Percentiles rank a stretch among this genome's conserved stretches.
Evolutionary conservation across 2,329 filamentous ascomycete genomes (phyloP).

Genomic region (Microsporum ferrugineum): DNA sequence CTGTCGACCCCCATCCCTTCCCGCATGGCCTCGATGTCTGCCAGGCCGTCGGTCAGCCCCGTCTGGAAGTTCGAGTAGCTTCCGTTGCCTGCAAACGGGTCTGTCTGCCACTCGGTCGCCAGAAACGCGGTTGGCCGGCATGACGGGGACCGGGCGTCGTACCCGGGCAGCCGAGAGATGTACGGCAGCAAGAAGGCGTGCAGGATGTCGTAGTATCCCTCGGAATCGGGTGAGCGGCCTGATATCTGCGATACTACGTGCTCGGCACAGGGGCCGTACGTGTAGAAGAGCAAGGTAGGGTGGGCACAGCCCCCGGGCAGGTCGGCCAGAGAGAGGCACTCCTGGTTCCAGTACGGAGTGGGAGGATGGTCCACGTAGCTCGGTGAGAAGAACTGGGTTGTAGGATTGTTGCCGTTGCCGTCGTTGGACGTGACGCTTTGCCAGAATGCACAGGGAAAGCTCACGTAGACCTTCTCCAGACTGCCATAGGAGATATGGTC

Average conservation of each 20-base stretch:
- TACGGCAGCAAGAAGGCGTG: constrained; percentile 64
- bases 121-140: constrained; percentile 55
- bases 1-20: constrained; percentile 41
- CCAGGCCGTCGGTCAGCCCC: constrained; percentile 57
- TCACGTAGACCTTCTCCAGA: constrained; percentile 46
- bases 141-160: constrained; percentile 39
- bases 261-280: constrained; percentile 34
- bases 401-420: constrained; percentile 21
- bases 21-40: constrained; percentile 54
- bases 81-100: constrained; percentile 68
- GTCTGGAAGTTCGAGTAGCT: constrained; percentile 79
- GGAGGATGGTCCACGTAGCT: constrained; percentile 53
- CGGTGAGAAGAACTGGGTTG: constrained; percentile 68
- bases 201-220: constrained; percentile 45
- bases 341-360: constrained; percentile 58
- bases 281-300: constrained; percentile 72
- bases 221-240: constrained; percentile 25
- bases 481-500: constrained; percentile 38
- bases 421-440: constrained; percentile 9
- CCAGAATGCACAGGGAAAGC: constrained; percentile 70
- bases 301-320: constrained; percentile 51
- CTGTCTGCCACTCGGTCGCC: constrained; percentile 66
- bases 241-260: constrained; percentile 29
- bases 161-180: constrained; percentile 62
- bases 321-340: constrained; percentile 64